phyloP scores from a whole-genome alignment of 148 eudicot genomes.

The Suaeda aralocaspica region DNA sequence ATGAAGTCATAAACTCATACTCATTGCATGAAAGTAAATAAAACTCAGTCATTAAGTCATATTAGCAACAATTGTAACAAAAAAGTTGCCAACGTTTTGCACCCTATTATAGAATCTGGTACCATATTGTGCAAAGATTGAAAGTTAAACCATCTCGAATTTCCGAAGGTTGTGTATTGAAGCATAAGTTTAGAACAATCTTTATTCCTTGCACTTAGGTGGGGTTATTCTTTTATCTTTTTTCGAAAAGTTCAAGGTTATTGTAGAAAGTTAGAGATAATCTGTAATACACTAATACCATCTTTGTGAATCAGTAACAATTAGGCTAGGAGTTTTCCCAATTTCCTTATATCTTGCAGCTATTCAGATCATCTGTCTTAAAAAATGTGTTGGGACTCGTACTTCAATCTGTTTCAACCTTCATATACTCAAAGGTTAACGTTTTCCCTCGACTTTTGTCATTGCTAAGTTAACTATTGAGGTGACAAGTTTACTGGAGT shows the following conservation, averaged over 20 bases:
- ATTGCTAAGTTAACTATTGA: background rate
- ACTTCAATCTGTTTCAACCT: background rate
- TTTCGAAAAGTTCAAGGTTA: background rate
- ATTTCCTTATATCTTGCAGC: background rate
- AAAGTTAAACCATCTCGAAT: too few species aligned
- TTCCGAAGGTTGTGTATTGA: too few species aligned
- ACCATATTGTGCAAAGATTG: too few species aligned
- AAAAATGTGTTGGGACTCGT: conserved; percentile 1
- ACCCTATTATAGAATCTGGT: too few species aligned
- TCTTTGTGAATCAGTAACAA: background rate
- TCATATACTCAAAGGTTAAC: background rate
- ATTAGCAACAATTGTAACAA: too few species aligned
- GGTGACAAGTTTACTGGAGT: background rate
- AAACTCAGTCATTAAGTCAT: too few species aligned
- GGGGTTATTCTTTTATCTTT: background rate
- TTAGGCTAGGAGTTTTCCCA: background rate
- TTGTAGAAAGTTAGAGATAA: background rate
- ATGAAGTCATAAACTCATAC: too few species aligned
- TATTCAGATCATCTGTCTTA: background rate
- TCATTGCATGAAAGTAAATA: too few species aligned
- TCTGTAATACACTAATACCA: background rate
- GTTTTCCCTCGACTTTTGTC: background rate
- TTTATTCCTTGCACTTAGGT: background rate
- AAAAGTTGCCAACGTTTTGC: too few species aligned
- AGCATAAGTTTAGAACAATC: too few species aligned